Conservation (phyloP, 2,329 filamentous ascomycete species). For the Tricladium varicosporioides region DNA sequence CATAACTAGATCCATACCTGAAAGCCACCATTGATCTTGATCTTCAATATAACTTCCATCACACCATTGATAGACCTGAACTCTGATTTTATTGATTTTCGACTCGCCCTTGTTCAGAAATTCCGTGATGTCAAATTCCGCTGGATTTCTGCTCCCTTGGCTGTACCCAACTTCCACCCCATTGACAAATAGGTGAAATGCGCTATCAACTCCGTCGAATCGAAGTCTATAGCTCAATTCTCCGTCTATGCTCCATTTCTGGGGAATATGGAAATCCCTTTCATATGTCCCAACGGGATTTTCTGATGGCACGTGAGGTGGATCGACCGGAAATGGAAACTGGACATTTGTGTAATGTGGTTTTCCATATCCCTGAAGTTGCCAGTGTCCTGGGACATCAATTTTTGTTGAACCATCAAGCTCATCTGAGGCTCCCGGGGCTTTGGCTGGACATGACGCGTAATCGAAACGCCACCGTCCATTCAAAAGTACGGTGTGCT, state of each 20-base stretch:
- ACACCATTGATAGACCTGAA: conserved; percentile 55
- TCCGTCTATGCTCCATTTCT: conserved; percentile 41
- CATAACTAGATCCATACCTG: conserved; percentile 1
- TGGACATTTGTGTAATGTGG: conserved; percentile 50
- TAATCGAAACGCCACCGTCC: conserved; percentile 57
- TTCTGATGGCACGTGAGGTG: conserved; percentile 49
- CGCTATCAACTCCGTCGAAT: conserved; percentile 57
- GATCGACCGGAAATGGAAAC: conserved; percentile 52
- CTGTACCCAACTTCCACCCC: conserved; percentile 53
- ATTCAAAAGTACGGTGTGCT: conserved; percentile 50
- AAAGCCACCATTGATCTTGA: conserved; percentile 50
- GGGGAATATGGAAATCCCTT: conserved; percentile 45
- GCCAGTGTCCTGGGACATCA: conserved; percentile 56
- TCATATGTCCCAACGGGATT: conserved; percentile 55
- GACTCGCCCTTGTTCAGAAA: conserved; percentile 32
- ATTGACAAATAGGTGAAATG: conserved; percentile 57
- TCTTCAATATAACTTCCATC: conserved; percentile 58
- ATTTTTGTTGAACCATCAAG: conserved; percentile 36
- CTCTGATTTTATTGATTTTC: conserved; percentile 37
- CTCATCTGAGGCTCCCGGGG: conserved; percentile 37
- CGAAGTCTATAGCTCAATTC: conserved; percentile 38
- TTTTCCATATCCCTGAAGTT: conserved; percentile 7
- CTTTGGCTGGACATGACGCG: conserved; percentile 43
- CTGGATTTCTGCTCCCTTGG: conserved; percentile 55
- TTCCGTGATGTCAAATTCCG: conserved; percentile 55